phyloP scores from a whole-genome alignment of 148 eudicot species.

The Hydrangea macrophylla region DNA sequence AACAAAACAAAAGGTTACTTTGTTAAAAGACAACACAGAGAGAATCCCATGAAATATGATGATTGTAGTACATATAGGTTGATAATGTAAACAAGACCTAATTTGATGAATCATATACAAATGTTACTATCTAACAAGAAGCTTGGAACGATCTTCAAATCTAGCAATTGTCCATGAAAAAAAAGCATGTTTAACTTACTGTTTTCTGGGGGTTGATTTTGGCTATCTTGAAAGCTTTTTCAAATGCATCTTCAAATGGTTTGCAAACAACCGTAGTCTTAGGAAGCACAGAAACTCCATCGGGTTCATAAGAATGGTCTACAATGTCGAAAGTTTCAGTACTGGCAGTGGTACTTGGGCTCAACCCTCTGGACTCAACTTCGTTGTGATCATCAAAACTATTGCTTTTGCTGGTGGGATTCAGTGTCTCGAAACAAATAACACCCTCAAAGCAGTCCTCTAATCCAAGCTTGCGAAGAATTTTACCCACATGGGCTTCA shows the following conservation, averaged over 20 bases:
- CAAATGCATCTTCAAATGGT: conserved; percentile 60
- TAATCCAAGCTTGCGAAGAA: conserved; percentile 67
- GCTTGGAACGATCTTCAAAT: no score
- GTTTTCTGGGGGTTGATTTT: conserved; percentile 62
- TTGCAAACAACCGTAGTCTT: conserved; percentile 72
- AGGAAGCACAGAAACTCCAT: conserved; percentile 32
- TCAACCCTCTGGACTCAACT: conserved; percentile 15
- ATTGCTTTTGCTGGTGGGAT: conserved; percentile 29
- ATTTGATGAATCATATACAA: background rate
- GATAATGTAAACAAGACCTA: no score
- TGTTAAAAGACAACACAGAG: background rate
- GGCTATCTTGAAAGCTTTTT: conserved; percentile 61
- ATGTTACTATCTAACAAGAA: no score
- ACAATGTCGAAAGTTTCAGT: conserved; percentile 28
- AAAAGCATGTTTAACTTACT: conserved; percentile 33
- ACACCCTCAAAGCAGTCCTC: conserved; percentile 83
- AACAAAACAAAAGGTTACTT: background rate
- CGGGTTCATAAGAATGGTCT: conserved; percentile 36
- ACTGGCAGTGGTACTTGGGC: conserved; percentile 1
- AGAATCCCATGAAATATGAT: no score
- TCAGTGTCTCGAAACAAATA: conserved; percentile 82
- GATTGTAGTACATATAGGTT: background rate
- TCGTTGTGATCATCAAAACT: conserved; percentile 10
- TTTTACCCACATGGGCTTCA: conserved; percentile 56
- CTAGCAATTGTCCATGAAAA: background rate